A percentile compares a stretch with the other conserved stretches of the same genome.
phyloP scores from a whole-genome alignment of 495 filamentous ascomycete species.

The Xylaria castorea region DNA sequence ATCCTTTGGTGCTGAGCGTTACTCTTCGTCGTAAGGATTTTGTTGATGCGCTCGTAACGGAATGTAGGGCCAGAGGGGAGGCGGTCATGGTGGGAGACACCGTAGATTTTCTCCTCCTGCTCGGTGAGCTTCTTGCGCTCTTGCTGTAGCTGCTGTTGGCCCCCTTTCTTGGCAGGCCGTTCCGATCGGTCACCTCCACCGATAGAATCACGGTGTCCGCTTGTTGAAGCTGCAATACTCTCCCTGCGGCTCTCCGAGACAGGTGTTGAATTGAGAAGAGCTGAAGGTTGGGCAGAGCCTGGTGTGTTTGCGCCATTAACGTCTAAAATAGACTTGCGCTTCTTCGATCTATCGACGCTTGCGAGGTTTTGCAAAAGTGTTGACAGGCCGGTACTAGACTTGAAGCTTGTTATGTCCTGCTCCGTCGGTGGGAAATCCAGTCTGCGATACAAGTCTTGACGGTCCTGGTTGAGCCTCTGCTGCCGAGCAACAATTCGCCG shows the following conservation, averaged over 20 bases:
- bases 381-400: slow-evolving; percentile 77
- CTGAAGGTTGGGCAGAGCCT: slow-evolving; percentile 38
- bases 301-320: slow-evolving; percentile 62
- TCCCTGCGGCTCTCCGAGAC: slow-evolving; percentile 55
- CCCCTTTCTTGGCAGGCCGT: slow-evolving; percentile 61
- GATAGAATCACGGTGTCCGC: slow-evolving; percentile 56
- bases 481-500: slow-evolving; percentile 86
- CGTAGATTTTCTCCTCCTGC: slow-evolving; percentile 78
- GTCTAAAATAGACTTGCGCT: slow-evolving; percentile 68
- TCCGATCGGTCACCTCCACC: slow-evolving; percentile 48
- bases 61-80: slow-evolving; percentile 75
- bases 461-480: slow-evolving; percentile 82
- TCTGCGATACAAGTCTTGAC: slow-evolving; percentile 85
- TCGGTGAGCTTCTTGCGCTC: slow-evolving; percentile 72
- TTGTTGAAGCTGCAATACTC: slow-evolving; percentile 52
- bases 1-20: slow-evolving; percentile 83
- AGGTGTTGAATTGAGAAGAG: slow-evolving; percentile 44
- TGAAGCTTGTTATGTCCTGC: slow-evolving; percentile 73
- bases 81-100: slow-evolving; percentile 85
- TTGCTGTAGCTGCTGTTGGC: slow-evolving; percentile 44
- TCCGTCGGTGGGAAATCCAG: slow-evolving; percentile 79
- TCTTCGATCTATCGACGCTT: slow-evolving; percentile 85
- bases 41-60: slow-evolving; percentile 82
- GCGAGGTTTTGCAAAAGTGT: slow-evolving; percentile 80
- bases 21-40: slow-evolving; percentile 82